Evolutionary conservation across 495 filamentous ascomycete genomes (phyloP).

Genomic region (Penicillium herquei): DNA sequence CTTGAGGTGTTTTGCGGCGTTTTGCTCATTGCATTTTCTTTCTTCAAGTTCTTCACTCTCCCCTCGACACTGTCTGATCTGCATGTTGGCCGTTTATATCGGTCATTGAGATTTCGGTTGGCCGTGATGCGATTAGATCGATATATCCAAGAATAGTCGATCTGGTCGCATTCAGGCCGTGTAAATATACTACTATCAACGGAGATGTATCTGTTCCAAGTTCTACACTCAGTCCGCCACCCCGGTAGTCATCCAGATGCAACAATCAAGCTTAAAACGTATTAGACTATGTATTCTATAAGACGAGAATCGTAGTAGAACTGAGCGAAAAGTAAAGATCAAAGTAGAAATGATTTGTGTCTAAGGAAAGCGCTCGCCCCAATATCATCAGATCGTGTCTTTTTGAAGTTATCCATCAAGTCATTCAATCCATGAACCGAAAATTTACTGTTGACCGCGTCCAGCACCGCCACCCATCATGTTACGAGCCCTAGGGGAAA

Average conservation of each 20-base stretch:
- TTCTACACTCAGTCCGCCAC: not conserved
- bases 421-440: conserved; percentile 5
- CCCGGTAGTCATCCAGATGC: no score
- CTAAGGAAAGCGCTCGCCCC: conserved; percentile 21
- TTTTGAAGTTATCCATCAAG: conserved; percentile 19
- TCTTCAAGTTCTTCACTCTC: conserved; percentile 35
- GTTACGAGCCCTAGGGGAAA: conserved; percentile 65
- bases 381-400: conserved; percentile 24
- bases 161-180: conserved; percentile 13
- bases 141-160: not conserved
- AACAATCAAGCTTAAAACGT: no score
- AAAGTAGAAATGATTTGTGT: conserved; percentile 10
- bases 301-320: no score
- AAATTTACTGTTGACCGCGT: conserved; percentile 3
- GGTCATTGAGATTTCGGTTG: conserved; percentile 11
- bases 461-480: conserved; percentile 63
- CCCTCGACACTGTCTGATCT: conserved; percentile 30
- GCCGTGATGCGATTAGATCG: not conserved
- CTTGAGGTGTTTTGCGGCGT: conserved; percentile 33
- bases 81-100: conserved; percentile 30
- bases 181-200: conserved; percentile 14
- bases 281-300: not conserved
- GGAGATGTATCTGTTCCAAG: conserved; percentile 13
- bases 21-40: conserved; percentile 24
- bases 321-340: conserved; percentile 1